Base-by-base conservation (phyloP, 116 monocot species). In the Dioscorea cayenensis region DNA sequence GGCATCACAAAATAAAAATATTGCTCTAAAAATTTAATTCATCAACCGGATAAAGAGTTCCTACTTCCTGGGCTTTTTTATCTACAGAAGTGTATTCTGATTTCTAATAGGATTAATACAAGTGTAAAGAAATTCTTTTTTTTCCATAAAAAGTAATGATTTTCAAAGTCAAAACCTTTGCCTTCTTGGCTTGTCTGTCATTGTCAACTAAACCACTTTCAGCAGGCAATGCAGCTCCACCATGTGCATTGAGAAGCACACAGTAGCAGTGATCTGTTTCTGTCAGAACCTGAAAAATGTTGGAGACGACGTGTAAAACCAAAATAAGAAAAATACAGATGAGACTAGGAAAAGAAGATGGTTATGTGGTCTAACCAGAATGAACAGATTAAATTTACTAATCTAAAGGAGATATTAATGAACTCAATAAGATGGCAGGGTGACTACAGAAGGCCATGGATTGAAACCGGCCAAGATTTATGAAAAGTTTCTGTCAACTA, bases 261-360 rank as follows among this genome's bases (percentile, higher is more conserved):
- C 97, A 97, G 77, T 88, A 97, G 74, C 97, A 97, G 82, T 97
- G 97, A 83, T 97, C 90, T 74, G 66, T 72, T 70, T 97, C 93
- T 58, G 97, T 86, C 66, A 97, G 78, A 78, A 97, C 84, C 97
- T 97, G 79, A 68, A 21, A 70, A 64, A 72, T 55, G 18, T 62
- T 11, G 21, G 7, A 11, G 21, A 27, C 7, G 6, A 23, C 28
- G 12, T 62, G 6, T 23, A 23, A 55, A 18, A 55, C 16, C n/a
- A 55, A 55, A 18, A 18, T 5, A 55, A 55, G 32, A 55, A 5
- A 16, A 12, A 55, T 16, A n/a, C n/a, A 55, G 55, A 11, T 16
- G 55, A 55, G 18, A 55, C 5, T 0, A 55, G 17, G n/a, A n/a
- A 55, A 55, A 55, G 55, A 43, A 43, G 43, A 12, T 43, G 43